Conservation (phyloP, 106 monocot genomes). For the Platanthera guangdongensis region DNA sequence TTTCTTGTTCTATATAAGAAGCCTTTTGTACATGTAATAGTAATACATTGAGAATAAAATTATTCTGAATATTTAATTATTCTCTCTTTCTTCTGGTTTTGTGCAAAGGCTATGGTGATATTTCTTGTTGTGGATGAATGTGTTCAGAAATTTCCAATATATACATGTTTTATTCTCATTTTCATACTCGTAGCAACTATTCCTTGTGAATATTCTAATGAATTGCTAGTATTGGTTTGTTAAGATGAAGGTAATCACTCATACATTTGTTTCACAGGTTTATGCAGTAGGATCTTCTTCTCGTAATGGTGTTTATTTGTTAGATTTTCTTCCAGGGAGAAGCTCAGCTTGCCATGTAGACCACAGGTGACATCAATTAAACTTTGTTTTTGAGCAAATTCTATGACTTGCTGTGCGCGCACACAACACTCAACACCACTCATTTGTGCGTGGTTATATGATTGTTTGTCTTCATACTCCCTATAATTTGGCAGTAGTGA, state of each 20-base stretch:
- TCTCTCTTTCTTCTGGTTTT: no score
- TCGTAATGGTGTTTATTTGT: constrained; percentile 48
- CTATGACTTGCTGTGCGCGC: neutral
- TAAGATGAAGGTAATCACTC: neutral
- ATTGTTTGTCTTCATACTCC: neutral
- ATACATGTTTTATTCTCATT: no score
- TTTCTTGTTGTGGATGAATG: neutral
- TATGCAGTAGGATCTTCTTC: constrained; percentile 65
- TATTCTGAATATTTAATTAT: no score
- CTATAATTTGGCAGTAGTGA: constrained; percentile 35
- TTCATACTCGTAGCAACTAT: no score
- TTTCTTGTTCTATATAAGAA: no score
- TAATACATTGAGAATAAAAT: no score
- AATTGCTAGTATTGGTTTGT: neutral
- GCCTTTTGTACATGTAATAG: no score
- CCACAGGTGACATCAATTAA: constrained; percentile 35
- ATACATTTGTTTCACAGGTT: constrained; percentile 30
- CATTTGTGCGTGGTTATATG: neutral
- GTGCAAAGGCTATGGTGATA: no score
- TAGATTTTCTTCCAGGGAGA: constrained; percentile 66
- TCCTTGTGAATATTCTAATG: no score
- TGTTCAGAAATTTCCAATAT: neutral
- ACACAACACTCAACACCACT: neutral
- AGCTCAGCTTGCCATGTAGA: constrained; percentile 79
- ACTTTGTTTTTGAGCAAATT: neutral